Evolutionary conservation across 306 rosid species (phyloP).

Genomic region (Quercus wislizeni): DNA sequence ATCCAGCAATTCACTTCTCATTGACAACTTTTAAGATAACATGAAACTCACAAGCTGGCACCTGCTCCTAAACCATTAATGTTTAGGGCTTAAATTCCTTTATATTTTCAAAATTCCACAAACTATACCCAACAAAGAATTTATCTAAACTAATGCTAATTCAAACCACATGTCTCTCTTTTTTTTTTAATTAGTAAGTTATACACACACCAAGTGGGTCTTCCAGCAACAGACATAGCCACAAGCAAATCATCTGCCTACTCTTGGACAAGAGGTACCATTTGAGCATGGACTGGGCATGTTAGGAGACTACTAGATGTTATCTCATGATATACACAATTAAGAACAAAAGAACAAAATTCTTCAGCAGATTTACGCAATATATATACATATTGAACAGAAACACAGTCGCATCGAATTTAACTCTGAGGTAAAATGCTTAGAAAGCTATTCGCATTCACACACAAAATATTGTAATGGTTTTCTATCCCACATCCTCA

Average conservation of each 20-base stretch:
- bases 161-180: background rate
- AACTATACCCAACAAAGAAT: background rate
- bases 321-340: background rate
- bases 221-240: background rate
- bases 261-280: constrained; percentile 1
- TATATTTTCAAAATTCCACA: background rate
- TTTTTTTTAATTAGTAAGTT: background rate
- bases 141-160: background rate
- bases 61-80: background rate
- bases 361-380: background rate
- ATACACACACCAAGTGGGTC: background rate
- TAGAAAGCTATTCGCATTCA: background rate
- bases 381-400: background rate
- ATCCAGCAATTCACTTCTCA: background rate
- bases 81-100: background rate
- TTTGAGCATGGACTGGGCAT: background rate
- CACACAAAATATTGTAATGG: background rate
- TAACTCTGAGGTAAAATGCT: background rate
- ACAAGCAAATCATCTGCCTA: background rate
- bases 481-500: background rate
- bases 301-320: background rate
- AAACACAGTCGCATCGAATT: background rate
- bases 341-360: background rate
- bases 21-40: constrained; percentile 12
- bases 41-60: background rate